Base-by-base conservation (phyloP, 192 early-diverging fungal genomes). In the Coemansia javaensis region DNA sequence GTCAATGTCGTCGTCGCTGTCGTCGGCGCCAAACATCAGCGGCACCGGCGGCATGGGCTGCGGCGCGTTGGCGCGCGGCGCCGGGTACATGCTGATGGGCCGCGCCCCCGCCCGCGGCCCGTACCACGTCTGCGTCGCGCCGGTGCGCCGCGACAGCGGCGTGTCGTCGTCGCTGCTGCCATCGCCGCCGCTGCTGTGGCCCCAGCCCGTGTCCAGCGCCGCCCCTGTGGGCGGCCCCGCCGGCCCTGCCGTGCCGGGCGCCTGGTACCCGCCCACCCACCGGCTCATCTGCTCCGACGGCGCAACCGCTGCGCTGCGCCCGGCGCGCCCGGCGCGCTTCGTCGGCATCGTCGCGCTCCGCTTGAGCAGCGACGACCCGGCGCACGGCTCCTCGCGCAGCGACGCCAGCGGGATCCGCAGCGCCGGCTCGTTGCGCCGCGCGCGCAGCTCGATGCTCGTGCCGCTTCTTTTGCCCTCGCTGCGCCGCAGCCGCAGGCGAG, bases 1-100 rank as follows among this genome's bases (percentile, higher is more conserved):
- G 36, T 83, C 77, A 30, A 80, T 85, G 24, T 77, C 81, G 39
- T 81, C 79, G 44, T 84, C 82, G 43, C 80, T 81, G 27, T 88
- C 81, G 27, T 63, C 61, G 22, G 55, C 67, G 17, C 64, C 64
- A 24, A 75, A 66, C 53, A 67, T 58, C 46, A 75, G 40, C 30
- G 72, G 72, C 50, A 75, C 52, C 3, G 72, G 65, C 17, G 72
- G 72, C 1, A 63, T 44, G 7, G 56, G 55, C 13, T 32, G 46
- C 13, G 44, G 48, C 7, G 44, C 47, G 22, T 58, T 53, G 27
- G 35, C 54, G 13, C 44, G 45, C 14, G 54, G 44, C 47, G 50
- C 44, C 21, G 62, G 69, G 10, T 61, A 66, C 62, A 65, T 65
- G 53, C 62, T 73, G 57, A 61, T 59, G 7, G 68, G 68, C 3